Conservation (phyloP, 768 basidiomycete species). For the Rhizopogon vinicolor region DNA sequence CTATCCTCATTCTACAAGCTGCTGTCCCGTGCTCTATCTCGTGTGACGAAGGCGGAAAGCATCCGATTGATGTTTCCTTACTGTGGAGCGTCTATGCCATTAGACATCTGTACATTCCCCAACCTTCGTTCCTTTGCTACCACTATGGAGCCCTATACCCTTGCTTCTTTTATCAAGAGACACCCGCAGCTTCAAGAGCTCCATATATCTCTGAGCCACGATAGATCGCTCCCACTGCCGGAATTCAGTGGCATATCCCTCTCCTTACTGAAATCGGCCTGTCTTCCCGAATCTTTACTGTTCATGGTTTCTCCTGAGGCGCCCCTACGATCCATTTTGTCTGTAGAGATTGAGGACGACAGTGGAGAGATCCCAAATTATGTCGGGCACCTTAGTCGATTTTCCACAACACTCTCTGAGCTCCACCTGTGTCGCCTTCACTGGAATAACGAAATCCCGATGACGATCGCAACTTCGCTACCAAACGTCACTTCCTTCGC, state of each 20-base stretch:
- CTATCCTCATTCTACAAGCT: conserved; percentile 2
- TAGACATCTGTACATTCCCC: neutral
- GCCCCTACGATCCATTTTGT: neutral
- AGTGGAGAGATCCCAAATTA: neutral
- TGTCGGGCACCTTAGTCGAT: neutral
- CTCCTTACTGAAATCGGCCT: neutral
- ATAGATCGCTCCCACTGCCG: neutral
- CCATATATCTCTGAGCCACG: neutral
- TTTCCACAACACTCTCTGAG: neutral
- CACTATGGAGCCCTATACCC: neutral
- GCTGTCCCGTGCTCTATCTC: neutral
- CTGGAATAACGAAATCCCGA: neutral
- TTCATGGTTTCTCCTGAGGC: conserved; percentile 1
- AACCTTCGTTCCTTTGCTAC: conserved; percentile 1
- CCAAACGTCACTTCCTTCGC: neutral
- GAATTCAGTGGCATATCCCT: conserved; percentile 1
- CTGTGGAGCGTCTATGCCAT: neutral
- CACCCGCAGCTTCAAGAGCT: conserved; percentile 1
- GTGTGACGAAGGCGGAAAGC: neutral
- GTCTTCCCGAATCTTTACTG: neutral
- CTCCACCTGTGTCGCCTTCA: neutral
- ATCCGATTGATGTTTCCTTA: conserved; percentile 4
- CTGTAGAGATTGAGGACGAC: conserved; percentile 1
- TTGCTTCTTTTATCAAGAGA: conserved; percentile 1
- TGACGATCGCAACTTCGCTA: neutral